Evolutionary conservation across 768 basidiomycete species (phyloP).

Genomic region (Zangia roseola): DNA sequence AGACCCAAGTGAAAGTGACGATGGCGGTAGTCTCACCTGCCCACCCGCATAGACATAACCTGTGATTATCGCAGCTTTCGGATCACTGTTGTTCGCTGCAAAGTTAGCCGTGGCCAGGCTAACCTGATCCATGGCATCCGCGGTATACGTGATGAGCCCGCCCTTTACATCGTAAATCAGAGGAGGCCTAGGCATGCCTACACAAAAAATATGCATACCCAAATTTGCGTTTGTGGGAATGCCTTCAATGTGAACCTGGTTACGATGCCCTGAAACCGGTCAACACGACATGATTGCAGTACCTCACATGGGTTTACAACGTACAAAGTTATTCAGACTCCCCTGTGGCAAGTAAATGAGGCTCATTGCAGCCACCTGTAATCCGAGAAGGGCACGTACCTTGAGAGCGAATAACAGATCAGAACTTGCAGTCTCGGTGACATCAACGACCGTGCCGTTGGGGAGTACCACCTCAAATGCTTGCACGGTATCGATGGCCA

Average conservation of each 20-base stretch:
- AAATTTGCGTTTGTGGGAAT: slow-evolving; percentile 54
- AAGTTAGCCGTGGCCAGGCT: slow-evolving; percentile 23
- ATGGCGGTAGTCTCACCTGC: not conserved
- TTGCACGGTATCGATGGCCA: slow-evolving; percentile 54
- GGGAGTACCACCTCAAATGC: slow-evolving; percentile 53
- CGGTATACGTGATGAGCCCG: slow-evolving; percentile 40
- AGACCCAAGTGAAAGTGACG: too few species aligned
- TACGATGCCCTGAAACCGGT: slow-evolving; percentile 47
- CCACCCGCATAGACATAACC: slow-evolving; percentile 36
- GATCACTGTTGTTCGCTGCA: slow-evolving; percentile 15
- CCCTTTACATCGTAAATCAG: slow-evolving; percentile 37
- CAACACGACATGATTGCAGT: not conserved
- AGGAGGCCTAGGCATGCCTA: too few species aligned
- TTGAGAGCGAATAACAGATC: slow-evolving; percentile 48
- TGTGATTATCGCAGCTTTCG: slow-evolving; percentile 38
- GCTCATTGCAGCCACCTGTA: not conserved
- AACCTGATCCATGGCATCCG: slow-evolving; percentile 6
- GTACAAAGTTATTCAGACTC: slow-evolving; percentile 59
- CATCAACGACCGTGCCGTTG: slow-evolving; percentile 39
- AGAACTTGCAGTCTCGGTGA: slow-evolving; percentile 32
- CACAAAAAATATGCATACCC: slow-evolving; percentile 46
- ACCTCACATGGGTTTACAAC: too few species aligned
- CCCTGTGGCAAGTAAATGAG: slow-evolving; percentile 38
- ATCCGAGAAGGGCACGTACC: slow-evolving; percentile 18
- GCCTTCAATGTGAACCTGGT: slow-evolving; percentile 56